Evolutionary conservation across 768 basidiomycete species (phyloP), one percentile per base, ranked within the genome.

Genomic region (Rhizopogon vinicolor): DNA sequence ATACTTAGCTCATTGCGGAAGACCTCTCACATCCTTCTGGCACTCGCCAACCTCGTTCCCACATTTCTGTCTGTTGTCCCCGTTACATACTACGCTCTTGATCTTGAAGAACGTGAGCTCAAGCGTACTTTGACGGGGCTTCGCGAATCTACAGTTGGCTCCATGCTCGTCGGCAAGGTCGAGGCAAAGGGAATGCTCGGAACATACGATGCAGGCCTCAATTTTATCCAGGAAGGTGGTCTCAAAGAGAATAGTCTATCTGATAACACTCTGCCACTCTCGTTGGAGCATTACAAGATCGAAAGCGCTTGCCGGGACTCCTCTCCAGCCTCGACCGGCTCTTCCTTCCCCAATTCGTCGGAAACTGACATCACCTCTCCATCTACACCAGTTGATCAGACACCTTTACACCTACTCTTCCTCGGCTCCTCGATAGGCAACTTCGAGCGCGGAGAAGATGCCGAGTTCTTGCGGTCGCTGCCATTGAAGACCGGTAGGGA

Each of bases 361-460:
- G 58, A 57, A n/a, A 14, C 49, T 18, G 43, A 51, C 12, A 35
- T 16, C 10, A 56, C 44, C 3, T 65, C 68, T 5, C 75, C 77
- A 9, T 79, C 83, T 19, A 81, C 79, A 1, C 80, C 79, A 41
- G 81, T 70, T 25, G 62, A 64, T 19, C 68, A 74, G 44, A 69
- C 73, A 2, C 86, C 89, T 13, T 69, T 93, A 33, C 94, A 97
- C 64, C 74, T 98, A 52, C 75, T 98, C 58, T 98, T 97, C 75
- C 75, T 98, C 16, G 97, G 96, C 0, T 94, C 91, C 0, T 91
- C 92, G 0, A 67, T 98, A 7, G 97, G 95, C 7, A 98, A 98
- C 74, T 98, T 98, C 68, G 63, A 76, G 5, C 81, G 93, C 12
- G 74, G 75, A 5, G 87, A 80, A 22, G 89, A 87, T 8, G 79